Base-by-base conservation (phyloP, 306 rosid species). In the Gynostemma pentaphyllum region DNA sequence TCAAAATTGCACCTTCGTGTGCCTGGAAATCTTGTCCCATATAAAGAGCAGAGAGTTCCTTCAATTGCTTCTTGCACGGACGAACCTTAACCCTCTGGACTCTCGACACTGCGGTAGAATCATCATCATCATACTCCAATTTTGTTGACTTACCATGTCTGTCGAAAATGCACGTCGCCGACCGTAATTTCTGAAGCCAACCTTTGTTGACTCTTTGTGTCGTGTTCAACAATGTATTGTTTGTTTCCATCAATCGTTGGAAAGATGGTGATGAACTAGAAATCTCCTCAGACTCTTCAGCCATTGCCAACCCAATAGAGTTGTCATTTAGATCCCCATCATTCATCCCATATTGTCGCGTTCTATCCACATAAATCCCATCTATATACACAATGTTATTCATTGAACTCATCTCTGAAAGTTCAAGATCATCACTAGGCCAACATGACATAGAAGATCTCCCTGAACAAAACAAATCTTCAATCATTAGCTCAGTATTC, bases 1-100 rank as follows among this genome's bases (percentile, higher is more conserved):
- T 72, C 76, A 74, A 81, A 71, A 94, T 86, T 4, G 94, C 67
- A 62, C 99, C 99, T 29, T 81, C 77, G 45, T 94, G 99, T 1
- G 99, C 99, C 75, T 81, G 76, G 65, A 94, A 86, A 75, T 88
- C 97, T 70, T 94, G 99, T 39, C 90, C 87, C 94, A 78, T 70
- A 74, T 84, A 81, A 72, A 94, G 85, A 8, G 94, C 94, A 1
- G 99, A 88, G 23, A 94, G 95, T 52, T 94, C 97, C 75, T 86
- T 94, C 66, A 55, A 47, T 21, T 61, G 81, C 79, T 88, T 94
- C 83, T 52, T 62, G 61, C 68, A 70, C 7, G 74, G 94, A 1
- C 89, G 88, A 5, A 88, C 99, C 79, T 81, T 88, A 47, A 94
- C 85, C 54, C 83, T 89, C 68, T 56, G 85, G 67, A 86, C 77